Evolutionary conservation across 768 basidiomycete genomes (phyloP).

Genomic region (Termitomyces sp.): DNA sequence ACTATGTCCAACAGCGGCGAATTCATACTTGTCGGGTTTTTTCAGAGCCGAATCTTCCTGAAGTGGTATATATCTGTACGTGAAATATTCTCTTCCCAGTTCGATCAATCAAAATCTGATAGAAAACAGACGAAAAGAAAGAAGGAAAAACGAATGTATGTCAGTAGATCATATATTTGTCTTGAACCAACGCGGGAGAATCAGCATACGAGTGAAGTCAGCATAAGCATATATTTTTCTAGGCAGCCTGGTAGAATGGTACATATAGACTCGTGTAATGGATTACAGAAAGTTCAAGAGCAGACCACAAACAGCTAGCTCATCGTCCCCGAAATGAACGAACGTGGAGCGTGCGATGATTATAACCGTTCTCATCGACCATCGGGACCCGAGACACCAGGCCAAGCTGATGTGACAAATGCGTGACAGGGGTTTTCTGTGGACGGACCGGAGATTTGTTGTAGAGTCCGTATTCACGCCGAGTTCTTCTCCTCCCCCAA

Average conservation of each 20-base stretch:
- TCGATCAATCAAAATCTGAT: not conserved
- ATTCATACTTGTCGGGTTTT: too few relatives aligned
- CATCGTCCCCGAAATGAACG: not conserved
- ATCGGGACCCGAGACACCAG: conserved; percentile 14
- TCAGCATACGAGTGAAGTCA: not conserved
- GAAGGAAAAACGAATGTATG: not conserved
- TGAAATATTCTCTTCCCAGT: not conserved
- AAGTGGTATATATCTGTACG: not conserved
- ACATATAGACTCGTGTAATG: not conserved
- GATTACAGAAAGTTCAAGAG: not conserved
- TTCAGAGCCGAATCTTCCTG: too few relatives aligned
- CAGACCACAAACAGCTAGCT: not conserved
- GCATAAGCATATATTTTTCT: not conserved
- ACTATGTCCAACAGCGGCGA: too few relatives aligned
- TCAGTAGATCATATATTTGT: not conserved
- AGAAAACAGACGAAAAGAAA: not conserved
- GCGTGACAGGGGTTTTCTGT: conserved; percentile 11
- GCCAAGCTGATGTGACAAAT: conserved; percentile 8
- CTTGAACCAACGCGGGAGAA: not conserved
- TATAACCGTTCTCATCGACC: not conserved
- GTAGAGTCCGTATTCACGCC: not conserved
- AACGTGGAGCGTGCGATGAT: not conserved
- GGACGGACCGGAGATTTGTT: conserved; percentile 17
- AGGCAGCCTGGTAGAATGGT: not conserved
- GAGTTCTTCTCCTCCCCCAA: conserved; percentile 11